These are phyloP conservation scores for Harringtonia lauricola DNA, from an alignment of 2,329 filamentous ascomycete species.

Conservation along the genomic window DNA sequence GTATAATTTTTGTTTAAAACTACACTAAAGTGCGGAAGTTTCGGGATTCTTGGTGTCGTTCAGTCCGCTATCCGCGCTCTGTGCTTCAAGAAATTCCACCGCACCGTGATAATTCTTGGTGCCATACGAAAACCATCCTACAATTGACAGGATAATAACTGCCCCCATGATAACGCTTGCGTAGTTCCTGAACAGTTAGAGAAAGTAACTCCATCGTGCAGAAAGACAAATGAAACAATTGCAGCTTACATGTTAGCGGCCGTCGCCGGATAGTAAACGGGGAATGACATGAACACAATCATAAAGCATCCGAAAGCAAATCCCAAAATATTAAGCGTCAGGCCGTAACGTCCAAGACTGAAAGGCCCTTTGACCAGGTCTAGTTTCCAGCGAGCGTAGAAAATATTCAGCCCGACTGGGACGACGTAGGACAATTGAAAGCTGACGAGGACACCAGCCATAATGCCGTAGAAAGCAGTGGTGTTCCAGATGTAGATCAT, in stretches of 20 bases:
- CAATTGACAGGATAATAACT: neutral
- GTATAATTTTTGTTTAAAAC: too few relatives aligned
- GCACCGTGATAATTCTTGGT: neutral
- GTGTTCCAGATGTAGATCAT: slow-evolving; percentile 1
- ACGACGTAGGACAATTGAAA: neutral
- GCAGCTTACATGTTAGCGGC: neutral
- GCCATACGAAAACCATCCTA: neutral
- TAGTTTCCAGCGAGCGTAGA: neutral
- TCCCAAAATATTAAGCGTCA: neutral
- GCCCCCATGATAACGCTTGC: neutral
- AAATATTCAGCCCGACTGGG: neutral
- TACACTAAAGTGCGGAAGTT: too few relatives aligned
- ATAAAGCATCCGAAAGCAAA: neutral
- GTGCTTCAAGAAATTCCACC: neutral
- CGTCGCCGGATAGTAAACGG: neutral
- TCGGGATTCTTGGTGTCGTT: too few relatives aligned
- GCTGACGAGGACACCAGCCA: neutral
- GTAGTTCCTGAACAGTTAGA: neutral
- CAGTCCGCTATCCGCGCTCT: neutral
- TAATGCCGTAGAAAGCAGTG: neutral
- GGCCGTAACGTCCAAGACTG: neutral
- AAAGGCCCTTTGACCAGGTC: neutral
- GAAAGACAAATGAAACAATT: too few relatives aligned
- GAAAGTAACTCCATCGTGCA: too few relatives aligned
- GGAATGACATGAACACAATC: neutral